Evolutionary conservation across 805 yeast species (phyloP).

Genomic region (Spathaspora girioi): DNA sequence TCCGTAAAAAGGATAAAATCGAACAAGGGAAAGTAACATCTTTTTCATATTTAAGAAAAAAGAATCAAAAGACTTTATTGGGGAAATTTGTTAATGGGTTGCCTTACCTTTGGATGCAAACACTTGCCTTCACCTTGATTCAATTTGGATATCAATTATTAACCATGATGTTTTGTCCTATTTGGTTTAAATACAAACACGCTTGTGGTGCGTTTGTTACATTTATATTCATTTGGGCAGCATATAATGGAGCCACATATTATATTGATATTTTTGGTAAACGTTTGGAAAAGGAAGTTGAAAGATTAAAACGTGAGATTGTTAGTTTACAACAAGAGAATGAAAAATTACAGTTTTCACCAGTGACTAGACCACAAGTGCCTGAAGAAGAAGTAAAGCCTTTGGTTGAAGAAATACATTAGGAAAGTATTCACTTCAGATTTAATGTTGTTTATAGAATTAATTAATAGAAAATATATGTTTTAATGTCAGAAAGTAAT

Average conservation of each 20-base stretch:
- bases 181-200: constrained; percentile 73
- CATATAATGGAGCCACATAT: constrained; percentile 93
- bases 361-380: constrained; percentile 12
- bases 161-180: constrained; percentile 85
- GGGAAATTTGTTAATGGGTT: constrained; percentile 78
- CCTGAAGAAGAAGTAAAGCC: constrained; percentile 5
- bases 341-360: constrained; percentile 14
- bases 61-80: constrained; percentile 59
- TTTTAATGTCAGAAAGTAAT: background rate
- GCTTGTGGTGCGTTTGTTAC: constrained; percentile 67
- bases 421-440: background rate
- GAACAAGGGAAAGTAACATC: constrained; percentile 84
- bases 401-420: background rate
- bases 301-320: constrained; percentile 67
- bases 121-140: constrained; percentile 76
- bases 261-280: constrained; percentile 90
- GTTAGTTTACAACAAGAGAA: constrained; percentile 48
- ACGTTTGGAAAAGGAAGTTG: constrained; percentile 82
- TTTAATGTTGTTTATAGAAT: background rate
- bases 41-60: constrained; percentile 75
- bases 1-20: constrained; percentile 73
- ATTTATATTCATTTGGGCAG: constrained; percentile 72
- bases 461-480: background rate
- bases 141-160: constrained; percentile 84
- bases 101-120: constrained; percentile 81